Base-by-base conservation (phyloP, 1,139 yeast genomes). In the Candida sojae region DNA sequence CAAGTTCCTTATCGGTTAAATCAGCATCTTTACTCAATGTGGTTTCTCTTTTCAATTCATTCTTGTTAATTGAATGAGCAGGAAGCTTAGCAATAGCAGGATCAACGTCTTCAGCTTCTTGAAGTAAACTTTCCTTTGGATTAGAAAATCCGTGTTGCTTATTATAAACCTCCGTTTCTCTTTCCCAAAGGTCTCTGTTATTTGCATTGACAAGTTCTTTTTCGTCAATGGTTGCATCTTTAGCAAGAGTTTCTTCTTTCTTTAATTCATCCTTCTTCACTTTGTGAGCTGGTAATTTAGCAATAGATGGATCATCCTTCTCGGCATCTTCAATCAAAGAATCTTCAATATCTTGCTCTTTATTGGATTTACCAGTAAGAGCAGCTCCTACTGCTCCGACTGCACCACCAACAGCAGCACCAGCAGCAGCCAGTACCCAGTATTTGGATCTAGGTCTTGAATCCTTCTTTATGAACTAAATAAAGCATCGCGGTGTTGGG, bases 301-400 rank as follows among this genome's bases (percentile, higher is more conserved):
- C 55, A 39, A 65, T 68, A 32, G 59, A 63, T 5, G 60, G 62
- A 46, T 50, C 57, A 12, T 51, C 49, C 12, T 55, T 55, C 34
- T 53, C 66, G 6, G 68, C 68, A 8, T 59, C 58, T 32, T 51
- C 56, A 39, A 64, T 57, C 49, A 66, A 57, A 2, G 66, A 59
- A 23, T 60, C 62, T 6, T 45, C 47, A 13, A 42, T 47, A 35
- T 31, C 42, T 45, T 17, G 21, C 9, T 38, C 31, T 42, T 34
- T 37, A 9, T 35, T 49, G 2, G 53, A 54, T 23, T 49, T 45
- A 26, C 56, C 54, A 6, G 54, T 50, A 29, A 56, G 50, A 7
- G 53, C 51, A 26, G 53, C 39, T 9, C 43, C 53, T 31, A 25
- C 43, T 39, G 35, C 39, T 25, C 30, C 53, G 38, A 13, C 43